Percentiles rank a stretch among this genome's conserved stretches.
These are phyloP conservation scores for Carex pumila DNA, from an alignment of 176 grass and related monocot species.

Conservation along the genomic window DNA sequence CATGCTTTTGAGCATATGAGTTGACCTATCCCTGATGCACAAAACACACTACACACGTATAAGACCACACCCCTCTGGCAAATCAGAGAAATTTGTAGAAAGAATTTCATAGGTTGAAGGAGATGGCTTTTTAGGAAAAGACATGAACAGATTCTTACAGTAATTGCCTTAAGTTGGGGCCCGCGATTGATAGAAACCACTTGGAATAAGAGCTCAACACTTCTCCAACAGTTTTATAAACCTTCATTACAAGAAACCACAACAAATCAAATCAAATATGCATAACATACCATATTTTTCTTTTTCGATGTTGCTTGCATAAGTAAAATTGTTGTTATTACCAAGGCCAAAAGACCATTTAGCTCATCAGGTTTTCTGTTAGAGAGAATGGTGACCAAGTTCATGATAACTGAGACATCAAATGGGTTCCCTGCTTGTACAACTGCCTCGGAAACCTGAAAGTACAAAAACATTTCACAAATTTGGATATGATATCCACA, in stretches of 20 bases:
- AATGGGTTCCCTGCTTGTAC: constrained; percentile 56
- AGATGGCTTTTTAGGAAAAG: neutral
- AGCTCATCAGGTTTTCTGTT: constrained; percentile 48
- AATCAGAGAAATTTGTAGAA: neutral
- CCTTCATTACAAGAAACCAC: constrained; percentile 39
- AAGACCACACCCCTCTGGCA: neutral
- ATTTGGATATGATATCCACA: neutral
- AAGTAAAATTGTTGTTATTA: constrained; percentile 32
- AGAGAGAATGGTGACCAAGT: constrained; percentile 68
- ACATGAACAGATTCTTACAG: constrained; percentile 53
- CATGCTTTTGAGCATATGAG: constrained; percentile 72
- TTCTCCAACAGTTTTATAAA: constrained; percentile 86
- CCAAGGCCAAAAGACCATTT: constrained; percentile 59
- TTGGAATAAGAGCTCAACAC: constrained; percentile 93
- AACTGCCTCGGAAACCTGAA: constrained; percentile 78
- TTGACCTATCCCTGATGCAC: constrained; percentile 80
- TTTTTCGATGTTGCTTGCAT: neutral
- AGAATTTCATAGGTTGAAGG: neutral
- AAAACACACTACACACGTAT: constrained; percentile 52
- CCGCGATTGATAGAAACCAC: constrained; percentile 56
- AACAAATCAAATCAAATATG: constrained; percentile 25
- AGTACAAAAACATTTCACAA: constrained; percentile 1
- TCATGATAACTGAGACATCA: constrained; percentile 72
- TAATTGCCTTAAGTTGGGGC: constrained; percentile 64
- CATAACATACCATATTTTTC: neutral